Evolutionary conservation across 164 flowering plant species (phyloP).

Genomic region (Stephania cephalantha): DNA sequence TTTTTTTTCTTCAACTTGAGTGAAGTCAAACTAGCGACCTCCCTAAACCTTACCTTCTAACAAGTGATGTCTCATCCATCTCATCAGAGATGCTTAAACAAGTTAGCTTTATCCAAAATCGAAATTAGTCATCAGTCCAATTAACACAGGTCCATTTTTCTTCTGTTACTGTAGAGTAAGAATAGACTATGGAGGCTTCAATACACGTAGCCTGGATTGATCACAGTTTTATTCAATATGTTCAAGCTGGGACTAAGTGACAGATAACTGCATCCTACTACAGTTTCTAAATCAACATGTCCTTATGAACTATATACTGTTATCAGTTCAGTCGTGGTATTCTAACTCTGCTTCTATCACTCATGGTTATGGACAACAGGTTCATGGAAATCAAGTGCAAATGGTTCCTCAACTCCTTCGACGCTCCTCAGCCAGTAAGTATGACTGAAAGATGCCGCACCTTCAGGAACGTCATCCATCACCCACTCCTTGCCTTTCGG

Average conservation of each 20-base stretch:
- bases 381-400: conserved; percentile 15
- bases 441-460: conserved; percentile 33
- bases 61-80: too few relatives aligned
- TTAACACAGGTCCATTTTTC: too few relatives aligned
- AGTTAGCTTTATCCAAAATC: too few relatives aligned
- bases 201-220: neutral
- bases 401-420: conserved; percentile 48
- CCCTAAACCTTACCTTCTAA: too few relatives aligned
- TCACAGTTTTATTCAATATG: neutral
- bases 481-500: conserved; percentile 63
- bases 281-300: neutral
- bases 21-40: too few relatives aligned
- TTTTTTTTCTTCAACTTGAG: too few relatives aligned
- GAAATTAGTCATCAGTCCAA: too few relatives aligned
- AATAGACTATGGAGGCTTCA: neutral
- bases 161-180: too few relatives aligned
- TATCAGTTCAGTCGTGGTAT: neutral
- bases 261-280: neutral
- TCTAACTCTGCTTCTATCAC: neutral
- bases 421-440: conserved; percentile 49
- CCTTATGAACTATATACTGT: neutral
- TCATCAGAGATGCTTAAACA: too few relatives aligned
- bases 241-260: neutral
- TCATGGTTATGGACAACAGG: conserved; percentile 1
- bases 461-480: conserved; percentile 45